Evolutionary conservation across 306 rosid genomes (phyloP).

Genomic region (Quillaja saponaria): DNA sequence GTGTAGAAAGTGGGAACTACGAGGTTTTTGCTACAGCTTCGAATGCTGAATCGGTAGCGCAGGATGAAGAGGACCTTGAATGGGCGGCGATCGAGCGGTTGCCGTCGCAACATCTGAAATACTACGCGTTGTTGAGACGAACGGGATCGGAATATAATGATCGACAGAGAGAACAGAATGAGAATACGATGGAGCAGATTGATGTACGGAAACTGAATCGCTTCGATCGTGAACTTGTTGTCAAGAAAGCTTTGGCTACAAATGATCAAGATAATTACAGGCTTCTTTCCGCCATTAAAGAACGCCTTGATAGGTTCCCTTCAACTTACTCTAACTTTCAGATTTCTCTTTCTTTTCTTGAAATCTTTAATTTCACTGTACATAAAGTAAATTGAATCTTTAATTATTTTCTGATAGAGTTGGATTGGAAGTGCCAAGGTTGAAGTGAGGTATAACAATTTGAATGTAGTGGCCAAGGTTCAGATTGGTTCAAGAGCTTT

Average conservation of each 20-base stretch:
- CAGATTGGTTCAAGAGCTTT: constrained; percentile 51
- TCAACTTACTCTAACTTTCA: background rate
- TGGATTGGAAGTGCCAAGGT: constrained; percentile 45
- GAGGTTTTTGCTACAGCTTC: constrained; percentile 60
- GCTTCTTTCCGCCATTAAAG: constrained; percentile 68
- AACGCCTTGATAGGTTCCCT: constrained; percentile 55
- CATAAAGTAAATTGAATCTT: no score
- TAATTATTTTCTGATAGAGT: constrained; percentile 28
- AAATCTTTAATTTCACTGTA: background rate
- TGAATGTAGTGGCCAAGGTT: constrained; percentile 47
- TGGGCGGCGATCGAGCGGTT: constrained; percentile 71
- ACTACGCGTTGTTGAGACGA: constrained; percentile 55
- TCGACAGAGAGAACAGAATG: background rate
- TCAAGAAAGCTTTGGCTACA: constrained; percentile 71
- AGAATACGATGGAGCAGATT: constrained; percentile 28
- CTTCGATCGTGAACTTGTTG: constrained; percentile 59
- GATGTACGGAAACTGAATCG: constrained; percentile 69
- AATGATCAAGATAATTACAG: constrained; percentile 66
- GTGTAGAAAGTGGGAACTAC: background rate
- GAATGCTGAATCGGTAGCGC: constrained; percentile 60
- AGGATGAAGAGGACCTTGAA: constrained; percentile 66
- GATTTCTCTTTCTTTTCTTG: background rate
- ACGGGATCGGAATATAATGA: constrained; percentile 14
- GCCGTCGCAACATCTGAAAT: constrained; percentile 58
- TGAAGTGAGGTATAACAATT: constrained; percentile 47